Conservation (phyloP, 257 asterid genomes). For the Scutellaria galericulata region DNA sequence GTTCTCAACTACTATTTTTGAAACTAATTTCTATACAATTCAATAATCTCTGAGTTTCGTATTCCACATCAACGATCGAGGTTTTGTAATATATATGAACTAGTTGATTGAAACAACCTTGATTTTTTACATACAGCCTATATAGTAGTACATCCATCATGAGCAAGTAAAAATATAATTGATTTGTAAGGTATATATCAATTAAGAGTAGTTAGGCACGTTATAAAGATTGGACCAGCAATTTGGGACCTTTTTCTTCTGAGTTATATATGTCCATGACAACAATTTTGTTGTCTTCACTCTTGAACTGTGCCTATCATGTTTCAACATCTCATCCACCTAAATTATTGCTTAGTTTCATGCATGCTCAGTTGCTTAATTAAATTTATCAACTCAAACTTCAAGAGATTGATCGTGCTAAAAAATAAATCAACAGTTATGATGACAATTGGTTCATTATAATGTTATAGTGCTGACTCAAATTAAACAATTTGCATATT, state of each 20-base stretch:
- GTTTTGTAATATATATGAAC: neutral
- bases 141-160: too few relatives aligned
- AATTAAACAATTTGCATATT: too few relatives aligned
- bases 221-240: slow-evolving; percentile 4
- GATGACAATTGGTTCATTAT: too few relatives aligned
- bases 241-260: slow-evolving; percentile 21
- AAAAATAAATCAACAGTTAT: too few relatives aligned
- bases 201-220: neutral
- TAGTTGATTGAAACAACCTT: neutral
- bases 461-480: too few relatives aligned
- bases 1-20: too few relatives aligned
- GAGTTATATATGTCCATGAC: neutral
- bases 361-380: neutral
- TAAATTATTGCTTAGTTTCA: neutral
- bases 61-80: neutral
- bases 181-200: too few relatives aligned
- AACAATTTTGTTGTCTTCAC: neutral
- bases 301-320: neutral
- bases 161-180: too few relatives aligned
- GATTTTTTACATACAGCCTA: too few relatives aligned
- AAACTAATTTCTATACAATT: too few relatives aligned
- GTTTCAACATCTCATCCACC: slow-evolving; percentile 5
- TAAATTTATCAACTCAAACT: neutral
- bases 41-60: too few relatives aligned
- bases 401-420: neutral